These are phyloP conservation scores for Exophiala sp. DNA, from an alignment of 2,329 filamentous ascomycete genomes.

Conservation along the genomic window DNA sequence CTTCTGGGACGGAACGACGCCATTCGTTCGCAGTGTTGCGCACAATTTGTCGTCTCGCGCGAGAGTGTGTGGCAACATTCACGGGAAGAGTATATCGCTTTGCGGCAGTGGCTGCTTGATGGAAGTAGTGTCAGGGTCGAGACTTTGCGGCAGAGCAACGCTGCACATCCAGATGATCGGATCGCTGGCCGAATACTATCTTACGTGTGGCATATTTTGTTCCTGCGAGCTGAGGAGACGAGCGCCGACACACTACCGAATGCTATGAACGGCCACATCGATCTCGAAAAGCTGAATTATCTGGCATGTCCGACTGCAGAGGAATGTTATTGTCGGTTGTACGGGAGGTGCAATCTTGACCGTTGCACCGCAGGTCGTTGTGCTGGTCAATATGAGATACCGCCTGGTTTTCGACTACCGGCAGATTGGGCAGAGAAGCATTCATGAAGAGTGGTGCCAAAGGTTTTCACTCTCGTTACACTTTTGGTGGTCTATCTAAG, in stretches of 20 bases:
- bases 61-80: conserved; percentile 49
- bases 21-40: conserved; percentile 52
- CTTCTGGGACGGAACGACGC: conserved; percentile 43
- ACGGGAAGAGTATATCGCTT: conserved; percentile 49
- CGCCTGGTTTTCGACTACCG: conserved; percentile 37
- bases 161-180: conserved; percentile 42
- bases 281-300: conserved; percentile 38
- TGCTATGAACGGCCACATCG: conserved; percentile 24
- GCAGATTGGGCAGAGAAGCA: conserved; percentile 35
- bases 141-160: conserved; percentile 7
- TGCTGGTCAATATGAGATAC: conserved; percentile 39
- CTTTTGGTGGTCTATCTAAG: not conserved
- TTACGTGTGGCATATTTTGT: conserved; percentile 51
- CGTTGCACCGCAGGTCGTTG: conserved; percentile 36
- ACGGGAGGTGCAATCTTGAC: conserved; percentile 40
- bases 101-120: conserved; percentile 54
- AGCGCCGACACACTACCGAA: conserved; percentile 7
- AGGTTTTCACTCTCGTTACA: not conserved
- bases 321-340: conserved; percentile 46
- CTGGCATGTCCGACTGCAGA: conserved; percentile 37
- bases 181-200: conserved; percentile 47
- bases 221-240: conserved; percentile 32
- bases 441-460: conserved; percentile 5
- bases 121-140: conserved; percentile 17
- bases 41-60: conserved; percentile 53